These are phyloP conservation scores for Solanum sejunctum DNA, from an alignment of 257 asterid species.

Conservation along the genomic window DNA sequence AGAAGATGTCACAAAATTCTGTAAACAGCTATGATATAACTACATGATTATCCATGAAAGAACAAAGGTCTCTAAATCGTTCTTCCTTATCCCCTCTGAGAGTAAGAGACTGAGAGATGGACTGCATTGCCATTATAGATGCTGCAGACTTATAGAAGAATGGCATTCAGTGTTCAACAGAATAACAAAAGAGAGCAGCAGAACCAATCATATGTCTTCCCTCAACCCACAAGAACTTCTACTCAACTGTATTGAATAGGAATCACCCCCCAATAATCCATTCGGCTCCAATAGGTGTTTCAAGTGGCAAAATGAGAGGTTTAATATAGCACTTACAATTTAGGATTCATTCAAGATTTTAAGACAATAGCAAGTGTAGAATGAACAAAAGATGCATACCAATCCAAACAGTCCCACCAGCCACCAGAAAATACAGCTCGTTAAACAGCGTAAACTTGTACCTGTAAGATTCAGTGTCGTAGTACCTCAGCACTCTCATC, in stretches of 20 bases:
- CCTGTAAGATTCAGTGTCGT: constrained; percentile 39
- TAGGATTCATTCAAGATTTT: background rate
- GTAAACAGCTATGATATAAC: background rate
- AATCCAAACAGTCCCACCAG: constrained; percentile 99
- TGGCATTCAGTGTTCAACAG: background rate
- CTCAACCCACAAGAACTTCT: background rate
- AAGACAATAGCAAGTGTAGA: constrained; percentile 1
- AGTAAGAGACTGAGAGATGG: background rate
- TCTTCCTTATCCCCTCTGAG: background rate
- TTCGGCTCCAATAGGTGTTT: background rate
- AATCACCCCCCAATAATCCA: background rate
- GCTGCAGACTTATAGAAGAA: background rate
- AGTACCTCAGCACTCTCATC: background rate
- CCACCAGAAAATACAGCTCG: constrained; percentile 93
- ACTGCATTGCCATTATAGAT: background rate
- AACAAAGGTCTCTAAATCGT: background rate
- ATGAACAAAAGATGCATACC: constrained; percentile 35
- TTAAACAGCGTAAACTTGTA: constrained; percentile 92
- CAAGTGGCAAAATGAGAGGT: background rate
- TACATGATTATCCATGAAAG: background rate
- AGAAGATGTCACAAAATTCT: background rate
- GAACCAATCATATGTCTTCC: background rate
- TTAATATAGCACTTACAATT: background rate
- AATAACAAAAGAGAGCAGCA: background rate
- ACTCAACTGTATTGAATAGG: background rate